These are phyloP conservation scores for Fusarium domesticum DNA, from an alignment of 2,329 filamentous ascomycete genomes.

Conservation along the genomic window DNA sequence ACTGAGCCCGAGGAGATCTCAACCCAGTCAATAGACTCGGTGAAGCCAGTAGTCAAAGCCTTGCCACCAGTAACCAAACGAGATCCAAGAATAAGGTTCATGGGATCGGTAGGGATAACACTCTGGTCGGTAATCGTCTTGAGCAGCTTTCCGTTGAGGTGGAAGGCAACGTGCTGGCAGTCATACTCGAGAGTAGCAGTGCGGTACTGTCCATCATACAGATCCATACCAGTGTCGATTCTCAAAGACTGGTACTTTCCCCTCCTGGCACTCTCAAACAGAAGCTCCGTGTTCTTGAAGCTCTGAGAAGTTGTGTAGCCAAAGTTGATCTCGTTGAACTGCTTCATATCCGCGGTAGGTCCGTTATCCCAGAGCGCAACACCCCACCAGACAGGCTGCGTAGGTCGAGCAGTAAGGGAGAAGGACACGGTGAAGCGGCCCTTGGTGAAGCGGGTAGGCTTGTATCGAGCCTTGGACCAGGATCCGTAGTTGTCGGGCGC, in stretches of 20 bases:
- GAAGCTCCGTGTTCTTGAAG: slow-evolving; percentile 7
- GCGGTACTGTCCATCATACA: slow-evolving; percentile 16
- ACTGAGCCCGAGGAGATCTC: too few species aligned
- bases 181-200: slow-evolving; percentile 17
- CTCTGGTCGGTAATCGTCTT: slow-evolving; percentile 9
- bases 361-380: slow-evolving; percentile 17
- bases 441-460: slow-evolving; percentile 11
- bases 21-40: slow-evolving; percentile 18
- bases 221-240: slow-evolving; percentile 11
- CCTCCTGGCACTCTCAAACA: slow-evolving; percentile 13
- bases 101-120: slow-evolving; percentile 15
- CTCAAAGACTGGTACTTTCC: slow-evolving; percentile 2
- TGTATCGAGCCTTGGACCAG: slow-evolving; percentile 18
- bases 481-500: slow-evolving; percentile 11
- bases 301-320: slow-evolving; percentile 16
- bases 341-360: background rate
- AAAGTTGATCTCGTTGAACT: slow-evolving; percentile 24
- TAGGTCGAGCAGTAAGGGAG: slow-evolving; percentile 10
- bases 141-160: slow-evolving; percentile 11
- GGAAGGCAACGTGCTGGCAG: slow-evolving; percentile 12
- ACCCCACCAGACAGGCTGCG: slow-evolving; percentile 19
- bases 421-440: slow-evolving; percentile 16
- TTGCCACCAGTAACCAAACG: slow-evolving; percentile 10
- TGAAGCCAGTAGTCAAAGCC: slow-evolving; percentile 6
- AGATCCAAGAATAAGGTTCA: slow-evolving; percentile 16